Evolutionary conservation across 768 basidiomycete species (phyloP).

Genomic region (Rhizopogon vesiculosus): DNA sequence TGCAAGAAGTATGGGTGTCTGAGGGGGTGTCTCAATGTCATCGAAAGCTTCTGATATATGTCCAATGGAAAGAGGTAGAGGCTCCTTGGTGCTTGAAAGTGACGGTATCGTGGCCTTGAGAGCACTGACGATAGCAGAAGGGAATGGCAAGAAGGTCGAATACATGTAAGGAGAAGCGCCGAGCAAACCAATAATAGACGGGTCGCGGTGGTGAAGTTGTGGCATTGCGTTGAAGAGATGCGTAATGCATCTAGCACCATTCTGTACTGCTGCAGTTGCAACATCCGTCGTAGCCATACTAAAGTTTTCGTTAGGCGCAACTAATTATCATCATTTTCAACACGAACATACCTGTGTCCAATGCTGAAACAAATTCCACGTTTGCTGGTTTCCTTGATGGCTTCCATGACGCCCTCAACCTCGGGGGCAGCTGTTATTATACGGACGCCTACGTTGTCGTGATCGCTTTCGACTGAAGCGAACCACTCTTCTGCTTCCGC

Average conservation of each 20-base stretch:
- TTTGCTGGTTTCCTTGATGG: conserved; percentile 53
- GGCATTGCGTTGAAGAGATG: conserved; percentile 96
- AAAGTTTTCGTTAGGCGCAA: neutral
- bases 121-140: conserved; percentile 10
- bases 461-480: conserved; percentile 32
- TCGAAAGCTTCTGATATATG: conserved; percentile 60
- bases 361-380: conserved; percentile 79
- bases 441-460: conserved; percentile 51
- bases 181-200: conserved; percentile 85
- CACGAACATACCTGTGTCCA: conserved; percentile 67
- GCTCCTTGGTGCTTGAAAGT: conserved; percentile 9
- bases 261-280: conserved; percentile 64
- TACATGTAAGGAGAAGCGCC: conserved; percentile 68
- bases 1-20: conserved; percentile 35
- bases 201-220: conserved; percentile 84
- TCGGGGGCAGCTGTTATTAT: conserved; percentile 88
- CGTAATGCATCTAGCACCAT: conserved; percentile 82
- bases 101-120: conserved; percentile 7
- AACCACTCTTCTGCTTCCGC: conserved; percentile 64
- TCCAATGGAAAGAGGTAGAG: conserved; percentile 8
- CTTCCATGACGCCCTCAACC: conserved; percentile 73
- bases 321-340: neutral
- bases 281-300: conserved; percentile 73
- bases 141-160: conserved; percentile 22
- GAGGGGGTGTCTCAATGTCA: conserved; percentile 52